Evolutionary conservation across 306 rosid genomes (phyloP), one percentile per base, ranked within the genome.

Genomic region (Ammopiptanthus mongolicus): DNA sequence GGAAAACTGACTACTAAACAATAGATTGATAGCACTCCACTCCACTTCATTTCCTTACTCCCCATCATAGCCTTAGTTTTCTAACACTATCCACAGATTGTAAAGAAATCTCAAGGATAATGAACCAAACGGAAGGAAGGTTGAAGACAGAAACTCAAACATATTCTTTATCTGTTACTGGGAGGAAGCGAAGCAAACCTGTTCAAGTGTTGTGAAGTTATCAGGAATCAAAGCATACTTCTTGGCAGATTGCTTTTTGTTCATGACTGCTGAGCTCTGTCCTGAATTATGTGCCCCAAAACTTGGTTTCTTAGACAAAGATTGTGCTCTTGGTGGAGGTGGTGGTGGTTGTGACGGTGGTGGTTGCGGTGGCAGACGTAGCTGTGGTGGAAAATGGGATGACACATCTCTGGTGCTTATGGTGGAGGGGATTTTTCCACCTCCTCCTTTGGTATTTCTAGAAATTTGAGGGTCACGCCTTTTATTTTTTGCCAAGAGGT

Each of bases 221-320:
- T 93, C 97, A 1, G 75, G 81, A 37, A 93, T 93, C 4, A 73
- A 70, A 62, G 75, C 87, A 73, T 86, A 93, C 83, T 89, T 80
- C 83, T 65, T 79, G 8, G 50, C n/a, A 34, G 83, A 19, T 46
- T 44, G 51, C 36, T 84, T 83, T n/a, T 18, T 72, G 0, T 21
- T 78, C 0, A 6, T 6, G 25, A 2, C 14, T 61, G 50, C 52
- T 69, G 73, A 73, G 42, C 47, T 37, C 3, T 53, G 37, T 12
- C 31, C 82, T 8, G 83, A 62, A 25, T 48, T 9, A 34, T 7
- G 14, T 14, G 6, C 51, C 5, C 19, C 13, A 33, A 46, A 3
- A 51, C 42, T 51, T 33, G 36, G 0, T 69, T n/a, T 13, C 13
- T 55, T 63, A 44, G 5, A 22, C 19, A 65, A 37, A 19, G 73